Evolutionary conservation across 2,329 filamentous ascomycete genomes (phyloP), one percentile per base, ranked within the genome.

Genomic region (Sporothrix globosa): DNA sequence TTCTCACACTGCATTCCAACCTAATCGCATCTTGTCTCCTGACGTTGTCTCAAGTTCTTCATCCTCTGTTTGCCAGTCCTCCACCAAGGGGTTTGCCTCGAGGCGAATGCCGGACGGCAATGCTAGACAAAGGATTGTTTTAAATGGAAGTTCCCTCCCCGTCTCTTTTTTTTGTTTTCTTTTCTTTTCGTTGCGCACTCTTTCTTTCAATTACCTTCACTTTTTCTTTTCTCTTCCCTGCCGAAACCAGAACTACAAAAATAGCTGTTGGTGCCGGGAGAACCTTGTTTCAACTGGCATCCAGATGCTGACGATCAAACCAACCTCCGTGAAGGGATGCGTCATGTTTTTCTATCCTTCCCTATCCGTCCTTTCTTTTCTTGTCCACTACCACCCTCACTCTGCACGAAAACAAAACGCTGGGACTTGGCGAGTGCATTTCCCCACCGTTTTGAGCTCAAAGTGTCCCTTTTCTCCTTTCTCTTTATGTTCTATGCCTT

Each of bases 291-390:
- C 60, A 41, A 41, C 39, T 17, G 13, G 27, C 19, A 24, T 17
- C 60, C 60, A 63, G 44, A n/a, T 14, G 21, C 21, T 14, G 41
- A 6, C 21, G 60, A 63, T 63, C 60, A 63, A 63, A 63, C 41
- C 39, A 13, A 10, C n/a, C 34, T 14, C 10, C 56, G 3, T 44
- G 34, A 34, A 61, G 56, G 34, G 34, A 61, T 61, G n/a, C 56
- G 19, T 61, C 56, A 61, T 61, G 19, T 61, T 61, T 6, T 34
- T 34, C 34, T 34, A 34, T 9, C 54, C 17, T 39, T 56, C 39
- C 30, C 34, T 34, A 34, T 9, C 6, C 6, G 34, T 44, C 21
- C 19, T n/a, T 39, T 39, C 10, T 41, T 60, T 9, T 4, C 3
- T 34, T 41, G n/a, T 21, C 54, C 56, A 34, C 34, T 41, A 17